A percentile compares a stretch with the other conserved stretches of the same genome.
These are phyloP conservation scores for Claviceps arundinis DNA, from an alignment of 2,329 filamentous ascomycete genomes.

Conservation along the genomic window DNA sequence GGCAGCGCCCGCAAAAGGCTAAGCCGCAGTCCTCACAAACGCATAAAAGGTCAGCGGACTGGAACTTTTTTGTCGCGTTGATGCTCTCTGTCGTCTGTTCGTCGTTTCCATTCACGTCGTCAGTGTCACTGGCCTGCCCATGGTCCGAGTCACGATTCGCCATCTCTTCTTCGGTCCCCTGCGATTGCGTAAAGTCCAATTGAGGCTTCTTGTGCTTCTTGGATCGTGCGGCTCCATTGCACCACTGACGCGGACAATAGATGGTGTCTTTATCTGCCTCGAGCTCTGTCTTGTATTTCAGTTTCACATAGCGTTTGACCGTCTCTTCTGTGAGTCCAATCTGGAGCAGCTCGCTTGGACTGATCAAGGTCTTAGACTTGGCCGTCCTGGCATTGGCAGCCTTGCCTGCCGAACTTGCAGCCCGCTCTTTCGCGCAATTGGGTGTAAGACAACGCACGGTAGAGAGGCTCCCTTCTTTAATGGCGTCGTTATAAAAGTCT, in stretches of 20 bases:
- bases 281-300: conserved; percentile 86
- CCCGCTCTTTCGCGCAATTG: conserved; percentile 56
- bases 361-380: conserved; percentile 56
- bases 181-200: conserved; percentile 42
- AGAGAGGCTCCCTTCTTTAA: conserved; percentile 69
- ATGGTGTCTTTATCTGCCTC: conserved; percentile 86
- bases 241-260: conserved; percentile 88
- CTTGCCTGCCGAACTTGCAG: conserved; percentile 10
- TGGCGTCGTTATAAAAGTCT: conserved; percentile 81
- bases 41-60: conserved; percentile 51
- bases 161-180: conserved; percentile 21
- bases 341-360: conserved; percentile 70
- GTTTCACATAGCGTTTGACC: conserved; percentile 73
- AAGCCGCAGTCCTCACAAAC: conserved; percentile 83
- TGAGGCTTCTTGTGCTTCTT: conserved; percentile 58
- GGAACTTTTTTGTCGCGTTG: conserved; percentile 19
- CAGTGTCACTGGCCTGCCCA: conserved; percentile 2
- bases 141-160: conserved; percentile 12
- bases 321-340: conserved; percentile 57
- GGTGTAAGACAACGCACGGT: conserved; percentile 70
- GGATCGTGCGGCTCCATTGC: conserved; percentile 72
- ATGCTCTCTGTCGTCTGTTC: not conserved
- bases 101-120: not conserved
- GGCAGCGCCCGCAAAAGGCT: conserved; percentile 66
- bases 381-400: conserved; percentile 20